phyloP scores from a whole-genome alignment of 225 moss, liverwort and hornwort species.

The Polytrichum formosum region DNA sequence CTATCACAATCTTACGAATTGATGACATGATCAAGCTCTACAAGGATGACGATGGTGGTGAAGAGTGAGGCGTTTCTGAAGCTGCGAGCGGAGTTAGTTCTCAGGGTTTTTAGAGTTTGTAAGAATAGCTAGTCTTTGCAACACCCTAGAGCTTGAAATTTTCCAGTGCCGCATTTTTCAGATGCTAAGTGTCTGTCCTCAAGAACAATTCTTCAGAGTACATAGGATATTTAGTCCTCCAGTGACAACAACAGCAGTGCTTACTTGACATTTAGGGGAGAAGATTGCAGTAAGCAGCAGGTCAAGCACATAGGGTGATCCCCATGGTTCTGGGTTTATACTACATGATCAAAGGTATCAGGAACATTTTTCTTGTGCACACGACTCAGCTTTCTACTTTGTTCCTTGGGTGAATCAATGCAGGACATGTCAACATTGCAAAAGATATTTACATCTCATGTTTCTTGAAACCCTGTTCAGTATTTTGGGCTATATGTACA shows the following conservation, averaged over 20 bases:
- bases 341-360: slow-evolving; percentile 11
- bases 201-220: background rate
- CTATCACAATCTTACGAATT: slow-evolving; percentile 81
- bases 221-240: background rate
- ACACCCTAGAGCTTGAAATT: slow-evolving; percentile 8
- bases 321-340: slow-evolving; percentile 16
- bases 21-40: slow-evolving; percentile 94
- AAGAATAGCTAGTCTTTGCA: background rate
- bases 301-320: background rate
- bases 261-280: slow-evolving; percentile 1
- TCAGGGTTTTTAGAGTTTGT: slow-evolving; percentile 12
- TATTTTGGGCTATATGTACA: no score
- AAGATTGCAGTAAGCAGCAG: slow-evolving; percentile 3
- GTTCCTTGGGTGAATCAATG: no score
- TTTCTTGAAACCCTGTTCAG: no score
- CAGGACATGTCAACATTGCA: no score
- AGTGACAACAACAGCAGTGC: background rate
- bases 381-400: no score
- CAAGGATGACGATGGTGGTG: slow-evolving; percentile 80
- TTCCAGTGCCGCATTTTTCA: background rate
- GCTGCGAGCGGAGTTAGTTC: slow-evolving; percentile 7
- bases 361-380: background rate
- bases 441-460: no score
- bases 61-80: slow-evolving; percentile 24
- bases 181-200: slow-evolving; percentile 3